phyloP scores from a whole-genome alignment of 805 yeast species.

The Metschnikowia cubensis region DNA sequence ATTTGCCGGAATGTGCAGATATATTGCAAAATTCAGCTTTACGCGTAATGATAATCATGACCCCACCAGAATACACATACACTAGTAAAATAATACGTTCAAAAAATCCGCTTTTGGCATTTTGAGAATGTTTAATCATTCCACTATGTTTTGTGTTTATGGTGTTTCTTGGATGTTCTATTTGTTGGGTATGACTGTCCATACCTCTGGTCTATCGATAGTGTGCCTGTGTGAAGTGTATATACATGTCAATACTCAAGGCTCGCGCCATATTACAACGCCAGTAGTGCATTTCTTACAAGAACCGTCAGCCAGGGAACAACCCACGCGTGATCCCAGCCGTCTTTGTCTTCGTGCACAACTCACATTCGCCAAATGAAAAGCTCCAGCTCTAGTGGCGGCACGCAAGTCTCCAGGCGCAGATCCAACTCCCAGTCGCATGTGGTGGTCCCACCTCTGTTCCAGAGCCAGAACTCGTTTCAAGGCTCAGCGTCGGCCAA shows the following conservation, averaged over 20 bases:
- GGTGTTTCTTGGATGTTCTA: neutral
- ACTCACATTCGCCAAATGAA: neutral
- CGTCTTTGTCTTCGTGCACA: neutral
- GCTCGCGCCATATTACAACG: neutral
- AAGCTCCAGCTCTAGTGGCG: constrained; percentile 2
- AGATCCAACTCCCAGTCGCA: constrained; percentile 43
- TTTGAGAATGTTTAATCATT: no score
- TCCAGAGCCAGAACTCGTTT: constrained; percentile 7
- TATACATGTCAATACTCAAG: neutral
- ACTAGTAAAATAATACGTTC: no score
- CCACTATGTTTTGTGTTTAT: neutral
- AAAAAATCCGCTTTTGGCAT: no score
- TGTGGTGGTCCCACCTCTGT: constrained; percentile 22
- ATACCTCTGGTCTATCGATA: neutral
- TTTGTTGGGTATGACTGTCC: no score
- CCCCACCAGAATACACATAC: neutral
- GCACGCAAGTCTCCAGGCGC: constrained; percentile 13
- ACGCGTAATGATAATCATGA: neutral
- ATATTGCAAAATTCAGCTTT: neutral
- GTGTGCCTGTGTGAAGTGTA: neutral
- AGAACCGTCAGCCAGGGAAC: neutral
- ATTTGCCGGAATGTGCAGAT: neutral
- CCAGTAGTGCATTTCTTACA: neutral
- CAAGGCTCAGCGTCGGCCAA: constrained; percentile 1
- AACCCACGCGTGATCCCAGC: neutral